Evolutionary conservation across 345 rosid species (phyloP).

Genomic region (Gossypioides kirkii): DNA sequence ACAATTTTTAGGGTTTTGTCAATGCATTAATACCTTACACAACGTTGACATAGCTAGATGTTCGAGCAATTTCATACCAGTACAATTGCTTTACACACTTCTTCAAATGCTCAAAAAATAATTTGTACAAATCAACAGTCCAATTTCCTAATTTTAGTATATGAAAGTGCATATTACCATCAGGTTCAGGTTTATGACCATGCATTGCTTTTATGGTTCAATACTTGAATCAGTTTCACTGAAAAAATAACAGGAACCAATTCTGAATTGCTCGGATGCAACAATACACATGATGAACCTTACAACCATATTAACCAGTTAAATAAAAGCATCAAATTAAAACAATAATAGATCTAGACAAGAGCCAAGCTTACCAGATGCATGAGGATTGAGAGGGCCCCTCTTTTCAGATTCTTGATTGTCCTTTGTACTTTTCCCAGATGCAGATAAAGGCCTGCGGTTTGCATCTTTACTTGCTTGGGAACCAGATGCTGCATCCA

Average conservation of each 20-base stretch:
- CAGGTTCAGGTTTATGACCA: slow-evolving; percentile 3
- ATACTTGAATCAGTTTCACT: neutral
- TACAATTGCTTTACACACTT: neutral
- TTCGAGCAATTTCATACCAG: neutral
- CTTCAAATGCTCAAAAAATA: slow-evolving; percentile 1
- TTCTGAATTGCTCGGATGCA: neutral
- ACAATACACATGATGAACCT: slow-evolving; percentile 7
- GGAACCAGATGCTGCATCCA: slow-evolving; percentile 42
- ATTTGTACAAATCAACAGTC: neutral
- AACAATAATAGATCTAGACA: neutral
- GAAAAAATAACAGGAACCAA: neutral
- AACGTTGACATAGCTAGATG: neutral
- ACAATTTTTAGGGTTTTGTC: neutral
- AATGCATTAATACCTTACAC: neutral
- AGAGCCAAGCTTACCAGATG: slow-evolving; percentile 46
- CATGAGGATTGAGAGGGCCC: slow-evolving; percentile 22
- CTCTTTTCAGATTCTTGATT: slow-evolving; percentile 54
- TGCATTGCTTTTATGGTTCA: neutral
- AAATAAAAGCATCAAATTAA: neutral
- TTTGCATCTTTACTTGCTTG: slow-evolving; percentile 49
- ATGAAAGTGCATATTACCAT: neutral
- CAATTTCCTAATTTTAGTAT: neutral
- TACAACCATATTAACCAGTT: slow-evolving; percentile 1
- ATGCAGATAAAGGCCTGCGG: slow-evolving; percentile 37
- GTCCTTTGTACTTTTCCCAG: slow-evolving; percentile 52